Evolutionary conservation across 2,329 filamentous ascomycete species (phyloP).

Genomic region (Colletotrichum cordylinicola): DNA sequence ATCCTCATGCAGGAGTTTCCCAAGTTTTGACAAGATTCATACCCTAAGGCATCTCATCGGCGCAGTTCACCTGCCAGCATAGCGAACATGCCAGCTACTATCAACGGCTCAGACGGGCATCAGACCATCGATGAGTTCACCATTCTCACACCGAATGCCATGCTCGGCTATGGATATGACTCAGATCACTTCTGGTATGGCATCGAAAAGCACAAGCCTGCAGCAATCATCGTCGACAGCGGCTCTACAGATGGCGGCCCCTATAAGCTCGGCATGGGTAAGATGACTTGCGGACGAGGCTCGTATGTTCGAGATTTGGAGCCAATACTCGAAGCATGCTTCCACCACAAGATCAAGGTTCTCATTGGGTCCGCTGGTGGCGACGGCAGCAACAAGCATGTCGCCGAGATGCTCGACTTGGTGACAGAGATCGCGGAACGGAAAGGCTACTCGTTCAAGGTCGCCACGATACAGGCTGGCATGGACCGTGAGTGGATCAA

Average conservation of each 20-base stretch:
- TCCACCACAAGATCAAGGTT: constrained; percentile 39
- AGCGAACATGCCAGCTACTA: background rate
- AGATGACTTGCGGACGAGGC: constrained; percentile 42
- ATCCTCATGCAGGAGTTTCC: background rate
- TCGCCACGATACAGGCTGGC: constrained; percentile 37
- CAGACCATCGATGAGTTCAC: background rate
- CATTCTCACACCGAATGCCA: constrained; percentile 51
- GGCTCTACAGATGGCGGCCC: constrained; percentile 43
- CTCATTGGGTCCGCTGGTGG: constrained; percentile 53
- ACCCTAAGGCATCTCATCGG: background rate
- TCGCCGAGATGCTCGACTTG: constrained; percentile 42
- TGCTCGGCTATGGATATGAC: constrained; percentile 55
- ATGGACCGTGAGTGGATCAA: constrained; percentile 34
- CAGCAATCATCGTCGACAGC: constrained; percentile 39
- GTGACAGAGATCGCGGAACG: constrained; percentile 36
- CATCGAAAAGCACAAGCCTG: constrained; percentile 34
- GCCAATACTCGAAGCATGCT: constrained; percentile 40
- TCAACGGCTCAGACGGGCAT: background rate
- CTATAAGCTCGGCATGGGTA: constrained; percentile 43
- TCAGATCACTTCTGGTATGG: constrained; percentile 31
- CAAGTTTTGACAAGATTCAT: background rate
- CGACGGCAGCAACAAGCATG: constrained; percentile 48
- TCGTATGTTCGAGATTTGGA: constrained; percentile 48
- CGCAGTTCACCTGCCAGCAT: background rate
- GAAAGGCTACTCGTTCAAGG: constrained; percentile 33